Conservation (phyloP, 2,329 filamentous ascomycete species). For the Scedosporium minutisporum region DNA sequence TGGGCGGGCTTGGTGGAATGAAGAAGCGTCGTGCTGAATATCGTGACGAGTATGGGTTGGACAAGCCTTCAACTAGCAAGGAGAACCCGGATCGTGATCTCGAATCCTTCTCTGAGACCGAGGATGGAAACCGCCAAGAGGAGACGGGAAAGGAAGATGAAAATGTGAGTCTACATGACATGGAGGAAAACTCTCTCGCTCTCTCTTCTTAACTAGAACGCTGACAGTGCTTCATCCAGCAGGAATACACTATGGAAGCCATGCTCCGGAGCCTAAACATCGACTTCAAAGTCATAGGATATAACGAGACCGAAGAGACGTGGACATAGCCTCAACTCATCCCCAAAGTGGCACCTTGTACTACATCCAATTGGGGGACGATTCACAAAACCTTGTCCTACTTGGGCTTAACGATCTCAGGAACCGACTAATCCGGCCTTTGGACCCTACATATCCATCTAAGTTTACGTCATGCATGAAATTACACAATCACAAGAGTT, state of each 20-base stretch:
- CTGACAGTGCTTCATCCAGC: background rate
- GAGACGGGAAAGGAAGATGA: too few relatives aligned
- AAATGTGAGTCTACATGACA: too few relatives aligned
- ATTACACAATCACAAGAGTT: too few relatives aligned
- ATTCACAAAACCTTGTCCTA: background rate
- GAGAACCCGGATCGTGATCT: too few relatives aligned
- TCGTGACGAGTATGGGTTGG: background rate
- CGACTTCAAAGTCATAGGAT: slow-evolving; percentile 12
- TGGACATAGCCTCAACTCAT: slow-evolving; percentile 6
- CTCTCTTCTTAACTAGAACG: background rate
- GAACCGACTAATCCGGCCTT: too few relatives aligned
- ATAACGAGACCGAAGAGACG: slow-evolving; percentile 10
- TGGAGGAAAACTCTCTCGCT: background rate
- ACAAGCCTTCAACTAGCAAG: background rate
- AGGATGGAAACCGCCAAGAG: too few relatives aligned
- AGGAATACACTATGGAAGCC: slow-evolving; percentile 12
- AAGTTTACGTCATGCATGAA: too few relatives aligned
- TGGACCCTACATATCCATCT: too few relatives aligned
- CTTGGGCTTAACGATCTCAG: background rate
- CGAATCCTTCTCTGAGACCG: too few relatives aligned
- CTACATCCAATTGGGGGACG: background rate
- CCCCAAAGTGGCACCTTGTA: too few relatives aligned
- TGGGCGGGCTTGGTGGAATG: background rate
- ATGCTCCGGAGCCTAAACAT: slow-evolving; percentile 12
- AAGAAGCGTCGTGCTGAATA: background rate